Evolutionary conservation across 2,329 filamentous ascomycete genomes (phyloP).

Genomic region (Verticillium nubilum): DNA sequence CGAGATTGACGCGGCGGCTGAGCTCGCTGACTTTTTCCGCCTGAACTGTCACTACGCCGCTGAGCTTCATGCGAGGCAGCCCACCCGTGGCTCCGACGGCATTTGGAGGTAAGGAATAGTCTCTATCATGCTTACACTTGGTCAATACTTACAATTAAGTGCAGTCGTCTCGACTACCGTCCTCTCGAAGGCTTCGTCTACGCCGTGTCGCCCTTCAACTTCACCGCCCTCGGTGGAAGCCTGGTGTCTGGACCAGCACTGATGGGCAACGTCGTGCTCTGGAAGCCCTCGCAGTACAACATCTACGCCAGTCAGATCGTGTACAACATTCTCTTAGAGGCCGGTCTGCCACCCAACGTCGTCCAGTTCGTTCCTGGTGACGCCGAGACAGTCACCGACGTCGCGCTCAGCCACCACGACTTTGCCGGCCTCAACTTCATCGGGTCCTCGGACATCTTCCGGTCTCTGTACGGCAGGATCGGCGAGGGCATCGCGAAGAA

Average conservation of each 20-base stretch:
- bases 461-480: slow-evolving; percentile 22
- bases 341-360: slow-evolving; percentile 29
- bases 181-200: slow-evolving; percentile 37
- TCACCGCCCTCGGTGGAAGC: slow-evolving; percentile 32
- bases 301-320: slow-evolving; percentile 28
- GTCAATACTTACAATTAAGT: not conserved
- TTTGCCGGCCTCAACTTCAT: slow-evolving; percentile 30
- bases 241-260: slow-evolving; percentile 27
- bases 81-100: slow-evolving; percentile 20
- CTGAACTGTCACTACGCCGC: slow-evolving; percentile 22
- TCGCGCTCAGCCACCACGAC: slow-evolving; percentile 25
- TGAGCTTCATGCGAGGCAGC: slow-evolving; percentile 30
- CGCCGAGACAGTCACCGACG: slow-evolving; percentile 26
- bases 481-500: slow-evolving; percentile 18
- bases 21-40: slow-evolving; percentile 30
- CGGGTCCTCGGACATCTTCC: slow-evolving; percentile 32
- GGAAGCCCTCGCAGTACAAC: slow-evolving; percentile 30
- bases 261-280: slow-evolving; percentile 34
- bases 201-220: slow-evolving; percentile 35
- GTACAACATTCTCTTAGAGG: slow-evolving; percentile 32
- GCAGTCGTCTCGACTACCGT: slow-evolving; percentile 25
- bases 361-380: slow-evolving; percentile 33
- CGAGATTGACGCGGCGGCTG: slow-evolving; percentile 29
- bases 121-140: not conserved
- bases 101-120: slow-evolving; percentile 17